These are phyloP conservation scores for Piromyces sp. DNA, from an alignment of 192 early-diverging fungal genomes.

Conservation along the genomic window DNA sequence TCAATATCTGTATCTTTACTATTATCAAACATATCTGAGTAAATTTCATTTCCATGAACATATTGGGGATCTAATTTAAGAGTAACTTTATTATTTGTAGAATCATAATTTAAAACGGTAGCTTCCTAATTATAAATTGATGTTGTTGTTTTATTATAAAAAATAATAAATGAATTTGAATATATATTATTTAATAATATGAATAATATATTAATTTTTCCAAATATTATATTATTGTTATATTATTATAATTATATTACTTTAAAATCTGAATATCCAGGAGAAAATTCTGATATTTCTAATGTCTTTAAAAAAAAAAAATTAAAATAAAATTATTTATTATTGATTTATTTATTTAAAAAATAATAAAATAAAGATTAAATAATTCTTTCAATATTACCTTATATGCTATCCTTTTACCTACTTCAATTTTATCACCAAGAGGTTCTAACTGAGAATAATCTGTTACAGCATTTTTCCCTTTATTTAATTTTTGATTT, in stretches of 20 bases:
- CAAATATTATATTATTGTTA: too few species aligned
- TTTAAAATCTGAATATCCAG: neutral
- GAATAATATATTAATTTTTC: too few species aligned
- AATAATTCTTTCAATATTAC: too few species aligned
- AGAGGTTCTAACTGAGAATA: neutral
- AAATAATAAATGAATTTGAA: too few species aligned
- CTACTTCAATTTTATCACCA: neutral
- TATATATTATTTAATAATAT: too few species aligned
- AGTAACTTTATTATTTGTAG: neutral
- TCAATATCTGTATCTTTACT: neutral
- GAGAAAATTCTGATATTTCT: neutral
- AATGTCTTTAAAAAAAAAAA: neutral
- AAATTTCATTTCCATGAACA: neutral
- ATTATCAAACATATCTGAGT: neutral
- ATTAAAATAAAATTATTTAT: neutral
- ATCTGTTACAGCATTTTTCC: neutral
- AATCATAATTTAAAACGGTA: neutral
- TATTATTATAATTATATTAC: neutral
- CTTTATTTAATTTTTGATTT: too few species aligned
- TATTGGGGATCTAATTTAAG: neutral
- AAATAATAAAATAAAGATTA: too few species aligned
- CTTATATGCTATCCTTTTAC: neutral
- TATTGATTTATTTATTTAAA: too few species aligned
- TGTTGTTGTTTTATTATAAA: too few species aligned
- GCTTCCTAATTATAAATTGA: neutral